Base-by-base conservation (phyloP, 768 basidiomycete species). In the Russula abietina region DNA sequence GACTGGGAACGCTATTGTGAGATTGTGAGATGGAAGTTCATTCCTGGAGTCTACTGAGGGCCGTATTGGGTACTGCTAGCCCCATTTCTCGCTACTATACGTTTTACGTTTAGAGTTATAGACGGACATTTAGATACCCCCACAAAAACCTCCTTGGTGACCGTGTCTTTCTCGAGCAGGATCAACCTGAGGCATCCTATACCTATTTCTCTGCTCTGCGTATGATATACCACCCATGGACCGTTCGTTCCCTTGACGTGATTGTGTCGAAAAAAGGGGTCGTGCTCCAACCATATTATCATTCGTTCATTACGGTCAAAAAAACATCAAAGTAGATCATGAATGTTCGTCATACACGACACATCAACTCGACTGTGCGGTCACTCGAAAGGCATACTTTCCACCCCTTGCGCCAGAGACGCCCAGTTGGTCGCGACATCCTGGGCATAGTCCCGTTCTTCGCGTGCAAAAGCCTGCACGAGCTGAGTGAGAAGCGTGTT, bases 1-100 rank as follows among this genome's bases (percentile, higher is more conserved):
- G 94, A 97, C 72, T 97, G 93, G 93, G 91, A 93, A 22, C 82
- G 83, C 55, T 93, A 94, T 73, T 96, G 92, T 74, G 73, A 83
- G 64, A 80, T 92, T 60, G 94, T 97, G 70, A 88, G 86, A 73
- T 96, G 86, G 76, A 92, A 88, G 73, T 97, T 93, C 72, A 92
- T 97, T 50, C 92, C 92, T 19, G 83, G 83, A 41, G 72, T 97
- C 63, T 98, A 94, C 75, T 97, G 80, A 55, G 16, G 32, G 38
- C 9, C 26, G 2, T 41, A 7, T 22, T 8, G 41, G 30, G 26
- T 4, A 10, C 41, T 33, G n/a, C 43, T 36, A 3, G 0, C 17
- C 33, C 33, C n/a, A 11, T 49, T n/a, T n/a, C 24, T 49, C 28
- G 33, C 24, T 55, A 17, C 19, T 55, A 17, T 36, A 33, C 8